Percentiles rank a stretch among this genome's conserved stretches.
These are phyloP conservation scores for Hypericum androsaemum DNA, from an alignment of 345 rosid genomes.

Conservation along the genomic window DNA sequence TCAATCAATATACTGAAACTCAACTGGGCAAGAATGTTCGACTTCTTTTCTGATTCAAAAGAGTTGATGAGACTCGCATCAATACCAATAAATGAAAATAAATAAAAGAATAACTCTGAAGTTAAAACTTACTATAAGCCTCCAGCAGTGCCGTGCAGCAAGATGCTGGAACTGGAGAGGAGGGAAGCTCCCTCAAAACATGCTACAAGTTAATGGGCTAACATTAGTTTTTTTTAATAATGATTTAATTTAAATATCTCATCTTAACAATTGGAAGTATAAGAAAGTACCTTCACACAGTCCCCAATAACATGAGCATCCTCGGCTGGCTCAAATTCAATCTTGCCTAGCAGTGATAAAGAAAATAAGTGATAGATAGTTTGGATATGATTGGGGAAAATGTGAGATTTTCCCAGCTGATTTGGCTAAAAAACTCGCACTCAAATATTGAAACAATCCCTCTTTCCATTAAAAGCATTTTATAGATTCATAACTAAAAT, in stretches of 20 bases:
- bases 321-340: slow-evolving; percentile 72
- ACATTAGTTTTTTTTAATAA: slow-evolving; percentile 16
- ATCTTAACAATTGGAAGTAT: slow-evolving; percentile 9
- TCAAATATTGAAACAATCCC: background rate
- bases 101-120: slow-evolving; percentile 13
- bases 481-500: slow-evolving; percentile 13
- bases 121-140: slow-evolving; percentile 65
- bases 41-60: no score
- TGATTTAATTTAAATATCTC: slow-evolving; percentile 10
- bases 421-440: no score
- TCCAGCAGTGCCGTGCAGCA: slow-evolving; percentile 94
- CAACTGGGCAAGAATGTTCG: no score
- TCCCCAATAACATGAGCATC: slow-evolving; percentile 98
- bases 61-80: no score
- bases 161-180: slow-evolving; percentile 97
- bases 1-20: no score
- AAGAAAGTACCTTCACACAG: slow-evolving; percentile 73
- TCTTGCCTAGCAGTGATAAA: slow-evolving; percentile 51
- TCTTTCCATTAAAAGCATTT: background rate
- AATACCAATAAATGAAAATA: background rate
- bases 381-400: slow-evolving; percentile 3
- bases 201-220: slow-evolving; percentile 46
- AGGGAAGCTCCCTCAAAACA: slow-evolving; percentile 92
- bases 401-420: no score
- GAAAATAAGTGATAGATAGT: slow-evolving; percentile 5